These are phyloP conservation scores for Porodaedalea pini DNA, from an alignment of 1,284 basidiomycete species.

Conservation along the genomic window DNA sequence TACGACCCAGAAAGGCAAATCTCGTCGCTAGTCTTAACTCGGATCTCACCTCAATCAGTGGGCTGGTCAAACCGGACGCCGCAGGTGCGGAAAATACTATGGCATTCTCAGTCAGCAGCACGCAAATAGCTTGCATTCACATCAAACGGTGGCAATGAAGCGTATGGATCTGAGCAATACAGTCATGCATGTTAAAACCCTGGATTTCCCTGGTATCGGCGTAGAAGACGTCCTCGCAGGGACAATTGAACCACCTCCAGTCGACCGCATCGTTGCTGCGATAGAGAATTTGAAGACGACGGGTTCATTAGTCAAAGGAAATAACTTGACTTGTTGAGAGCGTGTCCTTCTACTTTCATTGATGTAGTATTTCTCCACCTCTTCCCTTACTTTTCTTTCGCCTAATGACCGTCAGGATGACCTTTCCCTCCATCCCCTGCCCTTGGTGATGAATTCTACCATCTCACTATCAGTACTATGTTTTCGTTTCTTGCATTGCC, in stretches of 20 bases:
- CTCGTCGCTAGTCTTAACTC: constrained; percentile 83
- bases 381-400: no score
- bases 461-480: no score
- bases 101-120: constrained; percentile 75
- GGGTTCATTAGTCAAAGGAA: constrained; percentile 78
- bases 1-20: constrained; percentile 90
- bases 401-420: no score
- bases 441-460: no score
- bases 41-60: constrained; percentile 93
- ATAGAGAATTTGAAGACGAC: constrained; percentile 82
- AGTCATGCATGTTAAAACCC: constrained; percentile 97
- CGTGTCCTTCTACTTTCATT: constrained; percentile 84
- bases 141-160: constrained; percentile 97
- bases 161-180: constrained; percentile 88
- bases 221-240: constrained; percentile 85
- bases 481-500: no score
- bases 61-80: constrained; percentile 91
- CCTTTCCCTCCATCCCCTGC: no score
- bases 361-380: no score
- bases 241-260: constrained; percentile 88
- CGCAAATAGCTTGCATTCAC: constrained; percentile 63
- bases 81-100: constrained; percentile 89
- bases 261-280: constrained; percentile 76
- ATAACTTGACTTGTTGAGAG: constrained; percentile 85
- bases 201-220: constrained; percentile 84